A percentile compares a stretch with the other conserved stretches of the same genome.
These are phyloP conservation scores for Poronia punctata DNA, from an alignment of 495 filamentous ascomycete genomes.

Conservation along the genomic window DNA sequence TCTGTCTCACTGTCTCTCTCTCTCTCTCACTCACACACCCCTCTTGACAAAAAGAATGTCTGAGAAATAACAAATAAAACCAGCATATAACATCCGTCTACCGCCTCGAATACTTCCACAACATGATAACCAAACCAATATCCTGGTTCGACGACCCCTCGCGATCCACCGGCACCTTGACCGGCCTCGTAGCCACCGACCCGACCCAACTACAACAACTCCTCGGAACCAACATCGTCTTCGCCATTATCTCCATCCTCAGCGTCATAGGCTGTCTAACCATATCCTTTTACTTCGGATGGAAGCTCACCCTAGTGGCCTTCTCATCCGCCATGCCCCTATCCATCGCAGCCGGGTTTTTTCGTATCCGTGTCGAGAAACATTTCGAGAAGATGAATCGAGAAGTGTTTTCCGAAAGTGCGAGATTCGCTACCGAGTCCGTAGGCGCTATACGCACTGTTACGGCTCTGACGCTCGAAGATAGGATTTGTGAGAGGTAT, in stretches of 20 bases:
- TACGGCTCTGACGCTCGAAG: slow-evolving; percentile 47
- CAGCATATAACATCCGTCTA: slow-evolving; percentile 46
- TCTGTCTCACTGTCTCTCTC: too few species aligned
- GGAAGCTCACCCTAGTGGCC: slow-evolving; percentile 48
- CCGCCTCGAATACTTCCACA: slow-evolving; percentile 53
- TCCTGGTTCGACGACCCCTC: slow-evolving; percentile 51
- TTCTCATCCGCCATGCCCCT: slow-evolving; percentile 45
- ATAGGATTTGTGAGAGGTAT: slow-evolving; percentile 43
- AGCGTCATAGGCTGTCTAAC: slow-evolving; percentile 42
- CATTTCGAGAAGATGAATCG: slow-evolving; percentile 46
- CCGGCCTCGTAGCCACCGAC: slow-evolving; percentile 47
- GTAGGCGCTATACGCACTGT: slow-evolving; percentile 52
- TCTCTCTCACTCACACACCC: too few species aligned
- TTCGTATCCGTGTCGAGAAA: slow-evolving; percentile 46
- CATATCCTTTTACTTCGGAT: slow-evolving; percentile 49
- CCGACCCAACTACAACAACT: slow-evolving; percentile 58
- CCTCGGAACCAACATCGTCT: slow-evolving; percentile 48
- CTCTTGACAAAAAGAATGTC: too few species aligned
- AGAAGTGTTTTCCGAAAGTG: slow-evolving; percentile 47
- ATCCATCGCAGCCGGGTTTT: slow-evolving; percentile 43
- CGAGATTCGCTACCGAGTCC: slow-evolving; percentile 51
- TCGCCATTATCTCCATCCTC: slow-evolving; percentile 43
- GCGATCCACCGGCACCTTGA: slow-evolving; percentile 44
- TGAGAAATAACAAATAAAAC: slow-evolving; percentile 7
- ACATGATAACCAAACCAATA: slow-evolving; percentile 48